A percentile compares a stretch with the other conserved stretches of the same genome.
Evolutionary conservation across 148 eudicot genomes (phyloP).

Genomic region (Spergularia bocconei): DNA sequence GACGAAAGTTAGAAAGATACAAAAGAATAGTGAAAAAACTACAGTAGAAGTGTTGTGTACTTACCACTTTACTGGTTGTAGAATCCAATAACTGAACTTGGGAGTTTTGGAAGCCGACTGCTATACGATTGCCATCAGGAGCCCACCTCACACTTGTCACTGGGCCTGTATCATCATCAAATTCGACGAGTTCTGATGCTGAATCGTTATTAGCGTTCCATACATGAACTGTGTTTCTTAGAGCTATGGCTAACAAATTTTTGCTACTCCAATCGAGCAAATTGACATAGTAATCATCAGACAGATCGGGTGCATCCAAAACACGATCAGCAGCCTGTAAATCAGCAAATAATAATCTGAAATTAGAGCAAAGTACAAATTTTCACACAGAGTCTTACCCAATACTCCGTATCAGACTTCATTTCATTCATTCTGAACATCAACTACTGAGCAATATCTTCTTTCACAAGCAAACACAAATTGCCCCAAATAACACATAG

Average conservation of each 20-base stretch:
- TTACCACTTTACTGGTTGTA: slow-evolving; percentile 52
- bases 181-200: slow-evolving; percentile 61
- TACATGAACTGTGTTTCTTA: slow-evolving; percentile 59
- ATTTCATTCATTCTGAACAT: not conserved
- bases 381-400: not conserved
- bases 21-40: not conserved
- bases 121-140: slow-evolving; percentile 73
- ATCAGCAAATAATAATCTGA: not conserved
- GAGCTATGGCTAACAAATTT: slow-evolving; percentile 77
- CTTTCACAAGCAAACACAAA: too few relatives aligned
- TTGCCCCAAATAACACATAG: too few relatives aligned
- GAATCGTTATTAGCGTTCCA: slow-evolving; percentile 66
- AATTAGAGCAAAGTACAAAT: not conserved
- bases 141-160: slow-evolving; percentile 88
- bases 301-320: slow-evolving; percentile 66
- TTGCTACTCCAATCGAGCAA: slow-evolving; percentile 77
- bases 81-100: slow-evolving; percentile 89
- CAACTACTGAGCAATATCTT: too few relatives aligned
- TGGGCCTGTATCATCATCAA: slow-evolving; percentile 72
- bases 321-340: slow-evolving; percentile 65
- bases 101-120: slow-evolving; percentile 69
- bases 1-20: not conserved
- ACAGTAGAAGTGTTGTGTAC: not conserved
- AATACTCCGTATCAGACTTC: not conserved
- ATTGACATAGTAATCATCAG: slow-evolving; percentile 82